These are phyloP conservation scores for Fusarium falciforme DNA, from an alignment of 2,329 filamentous ascomycete genomes.

Conservation along the genomic window DNA sequence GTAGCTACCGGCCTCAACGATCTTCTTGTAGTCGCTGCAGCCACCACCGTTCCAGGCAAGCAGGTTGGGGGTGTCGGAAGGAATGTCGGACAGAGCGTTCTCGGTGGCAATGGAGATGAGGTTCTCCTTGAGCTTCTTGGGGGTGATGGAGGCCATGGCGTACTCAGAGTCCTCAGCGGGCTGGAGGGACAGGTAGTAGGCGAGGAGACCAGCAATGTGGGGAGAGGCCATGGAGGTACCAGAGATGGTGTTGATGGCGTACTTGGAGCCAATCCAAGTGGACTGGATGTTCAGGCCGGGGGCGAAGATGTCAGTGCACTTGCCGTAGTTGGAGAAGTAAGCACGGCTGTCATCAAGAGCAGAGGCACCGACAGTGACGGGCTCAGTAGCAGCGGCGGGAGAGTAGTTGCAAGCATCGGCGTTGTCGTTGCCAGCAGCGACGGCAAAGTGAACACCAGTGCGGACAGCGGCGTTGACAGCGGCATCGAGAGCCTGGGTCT, in stretches of 20 bases:
- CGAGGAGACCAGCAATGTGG: slow-evolving; percentile 94
- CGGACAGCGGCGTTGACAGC: slow-evolving; percentile 94
- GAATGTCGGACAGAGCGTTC: slow-evolving; percentile 83
- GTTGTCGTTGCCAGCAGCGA: slow-evolving; percentile 98
- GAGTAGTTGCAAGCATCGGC: slow-evolving; percentile 99
- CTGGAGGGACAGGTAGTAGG: slow-evolving; percentile 98
- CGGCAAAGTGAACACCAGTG: slow-evolving; percentile 95
- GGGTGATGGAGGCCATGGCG: slow-evolving; percentile 88
- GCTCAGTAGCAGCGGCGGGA: slow-evolving; percentile 89
- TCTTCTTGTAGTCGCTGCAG: slow-evolving; percentile 88
- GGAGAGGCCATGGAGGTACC: slow-evolving; percentile 99
- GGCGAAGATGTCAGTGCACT: slow-evolving; percentile 99
- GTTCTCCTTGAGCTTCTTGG: slow-evolving; percentile 92
- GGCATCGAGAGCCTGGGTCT: slow-evolving; percentile 89
- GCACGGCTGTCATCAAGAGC: slow-evolving; percentile 94
- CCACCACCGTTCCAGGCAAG: slow-evolving; percentile 99
- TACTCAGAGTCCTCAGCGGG: slow-evolving; percentile 91
- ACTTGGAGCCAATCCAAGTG: slow-evolving; percentile 97
- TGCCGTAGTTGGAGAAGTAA: slow-evolving; percentile 99
- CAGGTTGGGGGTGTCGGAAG: slow-evolving; percentile 88
- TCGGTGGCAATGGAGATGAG: slow-evolving; percentile 86
- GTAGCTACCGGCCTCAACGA: slow-evolving; percentile 80
- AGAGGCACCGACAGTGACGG: slow-evolving; percentile 95
- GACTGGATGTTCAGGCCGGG: slow-evolving; percentile 97
- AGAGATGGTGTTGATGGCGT: slow-evolving; percentile 98